These are phyloP conservation scores for Cladosporium velox DNA, from an alignment of 2,329 filamentous ascomycete genomes.

Conservation along the genomic window DNA sequence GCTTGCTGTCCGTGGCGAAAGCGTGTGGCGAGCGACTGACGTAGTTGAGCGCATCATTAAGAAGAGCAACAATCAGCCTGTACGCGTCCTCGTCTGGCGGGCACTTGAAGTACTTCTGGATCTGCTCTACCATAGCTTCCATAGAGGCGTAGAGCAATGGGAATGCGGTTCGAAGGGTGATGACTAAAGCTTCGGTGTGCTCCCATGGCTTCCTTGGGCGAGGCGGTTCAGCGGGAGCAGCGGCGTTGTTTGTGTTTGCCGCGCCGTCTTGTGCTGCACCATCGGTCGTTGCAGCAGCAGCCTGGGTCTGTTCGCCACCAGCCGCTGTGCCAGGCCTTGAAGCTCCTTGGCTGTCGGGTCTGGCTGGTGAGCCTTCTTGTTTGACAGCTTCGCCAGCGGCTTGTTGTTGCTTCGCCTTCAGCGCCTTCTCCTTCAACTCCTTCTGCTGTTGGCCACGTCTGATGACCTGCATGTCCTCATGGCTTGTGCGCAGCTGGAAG, in stretches of 20 bases:
- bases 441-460: conserved; percentile 74
- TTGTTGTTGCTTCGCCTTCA: conserved; percentile 59
- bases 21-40: conserved; percentile 83
- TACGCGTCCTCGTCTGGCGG: conserved; percentile 98
- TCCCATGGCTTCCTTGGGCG: conserved; percentile 85
- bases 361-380: conserved; percentile 37
- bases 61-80: conserved; percentile 89
- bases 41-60: conserved; percentile 93
- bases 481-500: conserved; percentile 88
- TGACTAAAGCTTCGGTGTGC: conserved; percentile 92
- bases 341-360: conserved; percentile 36
- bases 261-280: conserved; percentile 36
- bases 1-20: conserved; percentile 87
- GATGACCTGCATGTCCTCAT: conserved; percentile 90
- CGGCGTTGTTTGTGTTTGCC: background rate
- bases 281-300: conserved; percentile 28
- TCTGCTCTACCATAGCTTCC: conserved; percentile 99
- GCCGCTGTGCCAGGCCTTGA: conserved; percentile 42
- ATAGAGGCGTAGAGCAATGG: conserved; percentile 93
- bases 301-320: conserved; percentile 40
- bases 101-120: conserved; percentile 98
- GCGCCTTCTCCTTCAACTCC: conserved; percentile 56
- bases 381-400: conserved; percentile 48
- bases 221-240: conserved; percentile 41
- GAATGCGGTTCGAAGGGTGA: conserved; percentile 94